Percentiles rank a stretch among this genome's conserved stretches.
phyloP scores from a whole-genome alignment of 805 yeast genomes.

The Hanseniaspora osmophila region DNA sequence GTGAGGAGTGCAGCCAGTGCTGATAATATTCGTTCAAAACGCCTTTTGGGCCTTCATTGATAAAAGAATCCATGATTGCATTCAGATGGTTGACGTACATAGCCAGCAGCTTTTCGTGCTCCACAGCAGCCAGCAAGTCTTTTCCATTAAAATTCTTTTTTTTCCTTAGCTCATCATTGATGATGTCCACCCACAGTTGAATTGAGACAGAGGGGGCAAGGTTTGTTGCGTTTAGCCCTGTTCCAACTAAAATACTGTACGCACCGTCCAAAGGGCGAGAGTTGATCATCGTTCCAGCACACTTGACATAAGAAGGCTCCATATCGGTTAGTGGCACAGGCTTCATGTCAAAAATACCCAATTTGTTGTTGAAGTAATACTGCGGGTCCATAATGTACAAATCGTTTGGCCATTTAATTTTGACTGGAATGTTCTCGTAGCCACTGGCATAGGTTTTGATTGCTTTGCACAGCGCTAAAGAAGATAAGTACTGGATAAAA shows the following conservation, averaged over 20 bases:
- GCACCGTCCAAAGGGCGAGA: conserved; percentile 48
- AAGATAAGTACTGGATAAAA: conserved; percentile 72
- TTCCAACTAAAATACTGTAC: conserved; percentile 64
- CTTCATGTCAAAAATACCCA: conserved; percentile 15
- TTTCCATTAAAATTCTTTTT: conserved; percentile 23
- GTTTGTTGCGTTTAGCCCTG: conserved; percentile 74
- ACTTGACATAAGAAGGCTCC: conserved; percentile 58
- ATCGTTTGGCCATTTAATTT: conserved; percentile 95
- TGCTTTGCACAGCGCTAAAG: conserved; percentile 73
- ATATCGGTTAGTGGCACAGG: conserved; percentile 31
- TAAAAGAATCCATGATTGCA: conserved; percentile 43
- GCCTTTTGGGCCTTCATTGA: conserved; percentile 48
- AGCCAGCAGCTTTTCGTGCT: conserved; percentile 36
- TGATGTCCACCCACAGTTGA: conserved; percentile 47
- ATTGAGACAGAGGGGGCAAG: conserved; percentile 88
- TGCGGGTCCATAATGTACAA: conserved; percentile 63
- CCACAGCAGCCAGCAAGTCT: conserved; percentile 31
- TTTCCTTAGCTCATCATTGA: conserved; percentile 38
- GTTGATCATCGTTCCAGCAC: conserved; percentile 75
- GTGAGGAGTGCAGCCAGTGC: conserved; percentile 75
- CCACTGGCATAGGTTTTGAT: conserved; percentile 47
- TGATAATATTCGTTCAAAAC: conserved; percentile 60
- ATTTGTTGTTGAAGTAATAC: conserved; percentile 24
- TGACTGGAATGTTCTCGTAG: conserved; percentile 62
- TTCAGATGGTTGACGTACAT: conserved; percentile 53